Evolutionary conservation across 805 yeast species (phyloP).

Genomic region (Yarrowia sp.): DNA sequence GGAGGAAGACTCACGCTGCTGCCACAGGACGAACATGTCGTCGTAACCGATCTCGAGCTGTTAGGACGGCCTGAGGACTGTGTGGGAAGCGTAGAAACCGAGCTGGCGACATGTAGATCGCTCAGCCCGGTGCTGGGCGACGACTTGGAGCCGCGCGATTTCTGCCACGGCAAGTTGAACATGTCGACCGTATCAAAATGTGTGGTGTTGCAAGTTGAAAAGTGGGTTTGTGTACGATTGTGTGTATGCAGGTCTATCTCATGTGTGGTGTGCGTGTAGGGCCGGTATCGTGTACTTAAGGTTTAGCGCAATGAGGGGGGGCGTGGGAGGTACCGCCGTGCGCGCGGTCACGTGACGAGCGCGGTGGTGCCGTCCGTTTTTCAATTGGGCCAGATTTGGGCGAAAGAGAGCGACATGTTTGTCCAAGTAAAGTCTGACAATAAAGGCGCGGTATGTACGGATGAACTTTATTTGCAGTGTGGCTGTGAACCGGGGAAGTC

Average conservation of each 20-base stretch:
- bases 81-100: neutral
- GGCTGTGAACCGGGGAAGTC: no score
- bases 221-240: neutral
- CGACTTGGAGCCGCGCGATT: constrained; percentile 11
- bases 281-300: no score
- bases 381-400: no score
- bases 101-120: constrained; percentile 9
- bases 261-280: no score
- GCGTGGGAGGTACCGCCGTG: no score
- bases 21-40: constrained; percentile 14
- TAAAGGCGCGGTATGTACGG: neutral
- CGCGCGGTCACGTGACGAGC: no score
- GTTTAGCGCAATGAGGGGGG: neutral
- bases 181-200: no score
- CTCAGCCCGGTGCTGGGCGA: neutral
- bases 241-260: constrained; percentile 4
- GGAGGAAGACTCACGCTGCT: neutral
- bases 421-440: no score
- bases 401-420: no score
- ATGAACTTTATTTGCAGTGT: no score
- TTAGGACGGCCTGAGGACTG: neutral
- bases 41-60: neutral
- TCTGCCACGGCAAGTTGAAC: constrained; percentile 25
- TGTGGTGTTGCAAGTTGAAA: neutral
- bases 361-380: no score